Evolutionary conservation across 1,284 basidiomycete species (phyloP), one percentile per base, ranked within the genome.

Genomic region (Naganishia sp.): DNA sequence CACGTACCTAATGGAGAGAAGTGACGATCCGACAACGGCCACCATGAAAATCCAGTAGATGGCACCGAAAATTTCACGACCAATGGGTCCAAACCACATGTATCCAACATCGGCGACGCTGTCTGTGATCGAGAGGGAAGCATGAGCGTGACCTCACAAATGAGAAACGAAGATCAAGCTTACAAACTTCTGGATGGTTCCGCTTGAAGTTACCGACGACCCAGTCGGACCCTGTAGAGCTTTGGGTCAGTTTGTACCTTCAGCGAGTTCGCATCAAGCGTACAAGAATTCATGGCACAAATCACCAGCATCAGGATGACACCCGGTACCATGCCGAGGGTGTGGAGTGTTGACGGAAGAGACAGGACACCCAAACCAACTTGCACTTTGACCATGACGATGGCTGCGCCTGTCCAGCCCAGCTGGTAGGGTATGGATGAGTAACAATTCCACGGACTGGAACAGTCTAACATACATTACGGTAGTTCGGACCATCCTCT

Each of bases 401-500:
- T 70, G 16, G 68, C 55, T 11, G 76, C 72, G 28, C 71, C 70
- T 53, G 73, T 71, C 76, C 75, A 75, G 42, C 39, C 33, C 52
- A 64, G 21, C 66, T 63, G 36, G 6, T 50, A 31, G n/a, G 2
- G 9, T 33, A 23, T n/a, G 31, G 15, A 25, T 52, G 33, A 16
- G 36, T n/a, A 31, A 16, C 49, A 13, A 16, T n/a, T 25, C 5
- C 16, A 6, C 16, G 48, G 6, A 11, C 6, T 49, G 42, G 21
- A 28, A n/a, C 18, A 43, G 36, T 25, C 16, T 28, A 1, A 70
- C 70, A 59, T 60, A 72, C 77, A 48, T 72, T 74, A 49, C 73
- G 69, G 65, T 78, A 78, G 56, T 77, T 76, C 6, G 77, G 75
- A n/a, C 73, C 75, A 33, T 69, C 65, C 46, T 72, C 75, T 25